These are phyloP conservation scores for Colletotrichum sp. DNA, from an alignment of 2,329 filamentous ascomycete genomes.

Conservation along the genomic window DNA sequence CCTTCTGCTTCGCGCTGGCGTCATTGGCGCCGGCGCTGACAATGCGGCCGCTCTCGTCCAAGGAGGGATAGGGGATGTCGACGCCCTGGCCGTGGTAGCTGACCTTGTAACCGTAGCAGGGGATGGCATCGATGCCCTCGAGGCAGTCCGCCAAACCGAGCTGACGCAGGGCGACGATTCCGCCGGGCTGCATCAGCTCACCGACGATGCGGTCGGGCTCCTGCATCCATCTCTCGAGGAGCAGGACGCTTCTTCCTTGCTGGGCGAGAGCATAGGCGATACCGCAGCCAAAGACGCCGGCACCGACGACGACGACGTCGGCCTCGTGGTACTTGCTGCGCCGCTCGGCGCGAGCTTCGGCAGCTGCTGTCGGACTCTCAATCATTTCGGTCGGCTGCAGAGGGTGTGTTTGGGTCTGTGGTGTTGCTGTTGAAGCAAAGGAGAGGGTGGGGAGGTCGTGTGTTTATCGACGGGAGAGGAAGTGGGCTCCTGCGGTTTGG, in stretches of 20 bases:
- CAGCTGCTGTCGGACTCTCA: constrained; percentile 35
- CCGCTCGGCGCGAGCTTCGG: constrained; percentile 48
- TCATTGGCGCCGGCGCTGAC: constrained; percentile 5
- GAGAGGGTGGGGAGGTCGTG: not conserved
- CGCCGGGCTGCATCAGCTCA: constrained; percentile 92
- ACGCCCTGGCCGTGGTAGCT: constrained; percentile 79
- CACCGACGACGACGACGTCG: constrained; percentile 91
- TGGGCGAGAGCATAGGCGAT: constrained; percentile 83
- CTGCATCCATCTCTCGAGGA: constrained; percentile 88
- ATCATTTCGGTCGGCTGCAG: constrained; percentile 25
- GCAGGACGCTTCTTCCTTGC: constrained; percentile 87
- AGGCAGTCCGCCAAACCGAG: constrained; percentile 83
- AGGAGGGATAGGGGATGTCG: constrained; percentile 78
- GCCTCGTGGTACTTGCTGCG: constrained; percentile 64
- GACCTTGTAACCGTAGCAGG: constrained; percentile 86
- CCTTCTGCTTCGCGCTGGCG: constrained; percentile 39
- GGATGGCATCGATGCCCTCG: constrained; percentile 85
- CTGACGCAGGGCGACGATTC: constrained; percentile 78
- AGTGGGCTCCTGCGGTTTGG: not conserved
- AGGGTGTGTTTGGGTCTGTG: not conserved
- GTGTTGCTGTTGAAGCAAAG: constrained; percentile 10
- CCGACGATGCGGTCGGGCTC: constrained; percentile 96
- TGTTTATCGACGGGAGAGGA: not conserved
- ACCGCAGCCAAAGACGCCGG: constrained; percentile 88
- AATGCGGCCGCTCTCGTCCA: constrained; percentile 49